These are phyloP conservation scores for Adiantum capillusveneris DNA, from an alignment of 75 land plant genomes.

Conservation along the genomic window DNA sequence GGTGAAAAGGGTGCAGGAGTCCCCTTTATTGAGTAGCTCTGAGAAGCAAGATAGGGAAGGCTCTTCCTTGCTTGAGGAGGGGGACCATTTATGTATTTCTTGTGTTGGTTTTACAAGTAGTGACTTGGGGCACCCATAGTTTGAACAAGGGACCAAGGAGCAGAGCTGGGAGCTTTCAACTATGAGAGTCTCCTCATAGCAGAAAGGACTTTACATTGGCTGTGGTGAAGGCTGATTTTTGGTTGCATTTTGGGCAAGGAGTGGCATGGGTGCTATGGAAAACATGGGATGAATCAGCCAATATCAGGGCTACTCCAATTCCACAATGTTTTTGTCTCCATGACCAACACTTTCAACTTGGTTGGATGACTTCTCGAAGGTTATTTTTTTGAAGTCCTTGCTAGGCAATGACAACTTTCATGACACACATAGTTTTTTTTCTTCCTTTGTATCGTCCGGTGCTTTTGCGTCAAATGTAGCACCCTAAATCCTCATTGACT, in stretches of 20 bases:
- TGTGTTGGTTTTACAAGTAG: background rate
- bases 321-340: conserved; percentile 91
- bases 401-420: conserved; percentile 34
- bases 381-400: conserved; percentile 76
- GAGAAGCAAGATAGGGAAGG: no score
- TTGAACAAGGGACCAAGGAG: background rate
- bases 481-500: no score
- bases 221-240: conserved; percentile 90
- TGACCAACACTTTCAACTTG: conserved; percentile 99
- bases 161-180: conserved; percentile 16
- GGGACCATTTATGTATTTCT: no score
- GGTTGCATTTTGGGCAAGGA: conserved; percentile 90
- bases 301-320: conserved; percentile 71
- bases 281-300: conserved; percentile 95
- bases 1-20: no score
- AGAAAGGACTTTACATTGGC: conserved; percentile 96
- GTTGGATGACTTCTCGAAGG: conserved; percentile 96
- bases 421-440: no score
- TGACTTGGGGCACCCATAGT: background rate
- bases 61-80: no score
- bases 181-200: conserved; percentile 70
- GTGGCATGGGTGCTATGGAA: conserved; percentile 92
- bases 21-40: no score
- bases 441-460: no score
- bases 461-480: no score